phyloP scores from a whole-genome alignment of 176 grass and related monocot genomes.

The Ampelocalamus luodianensis region DNA sequence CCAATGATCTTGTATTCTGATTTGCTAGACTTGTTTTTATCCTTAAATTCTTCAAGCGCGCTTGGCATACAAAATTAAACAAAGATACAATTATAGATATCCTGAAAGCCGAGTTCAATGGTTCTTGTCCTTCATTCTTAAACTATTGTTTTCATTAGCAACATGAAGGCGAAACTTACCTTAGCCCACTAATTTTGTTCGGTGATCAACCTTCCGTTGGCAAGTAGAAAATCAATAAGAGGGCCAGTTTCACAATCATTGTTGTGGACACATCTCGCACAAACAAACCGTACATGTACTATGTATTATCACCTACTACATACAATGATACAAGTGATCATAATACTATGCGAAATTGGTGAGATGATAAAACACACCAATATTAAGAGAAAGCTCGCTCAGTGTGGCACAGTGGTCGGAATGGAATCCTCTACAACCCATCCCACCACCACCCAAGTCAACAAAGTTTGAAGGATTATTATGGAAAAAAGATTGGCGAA shows the following conservation, averaged over 20 bases:
- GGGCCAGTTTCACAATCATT: constrained; percentile 92
- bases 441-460: constrained; percentile 77
- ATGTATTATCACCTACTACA: not conserved
- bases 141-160: not conserved
- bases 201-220: constrained; percentile 72
- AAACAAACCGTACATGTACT: constrained; percentile 6
- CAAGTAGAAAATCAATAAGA: constrained; percentile 81
- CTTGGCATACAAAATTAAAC: constrained; percentile 57
- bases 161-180: constrained; percentile 29
- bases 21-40: constrained; percentile 63
- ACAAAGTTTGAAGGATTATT: constrained; percentile 74
- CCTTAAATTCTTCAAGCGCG: constrained; percentile 74
- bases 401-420: constrained; percentile 82
- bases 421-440: constrained; percentile 90
- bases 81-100: not conserved
- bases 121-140: not conserved
- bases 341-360: not conserved
- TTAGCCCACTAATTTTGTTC: constrained; percentile 62
- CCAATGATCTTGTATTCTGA: constrained; percentile 85
- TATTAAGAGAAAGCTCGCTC: constrained; percentile 83
- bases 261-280: constrained; percentile 92
- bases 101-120: no score
- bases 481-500: constrained; percentile 85
- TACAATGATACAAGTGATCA: not conserved
- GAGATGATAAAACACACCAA: constrained; percentile 53